Conservation (phyloP, 2,329 filamentous ascomycete species). For the Helotiales sp. region DNA sequence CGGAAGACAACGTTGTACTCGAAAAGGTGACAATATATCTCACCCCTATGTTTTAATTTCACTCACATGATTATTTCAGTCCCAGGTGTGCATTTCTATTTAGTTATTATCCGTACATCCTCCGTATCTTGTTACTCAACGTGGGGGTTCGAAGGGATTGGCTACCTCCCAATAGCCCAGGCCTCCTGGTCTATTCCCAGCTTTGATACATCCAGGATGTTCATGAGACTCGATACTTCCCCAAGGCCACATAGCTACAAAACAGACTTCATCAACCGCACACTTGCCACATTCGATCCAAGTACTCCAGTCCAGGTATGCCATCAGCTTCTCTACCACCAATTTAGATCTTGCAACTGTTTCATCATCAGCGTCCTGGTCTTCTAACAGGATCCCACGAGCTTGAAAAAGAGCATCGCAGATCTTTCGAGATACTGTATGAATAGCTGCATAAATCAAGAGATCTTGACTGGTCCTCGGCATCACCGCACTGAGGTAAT, state of each 20-base stretch:
- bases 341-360: neutral
- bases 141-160: too few species aligned
- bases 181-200: neutral
- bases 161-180: neutral
- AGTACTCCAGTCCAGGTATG: slow-evolving; percentile 47
- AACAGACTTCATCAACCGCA: slow-evolving; percentile 52
- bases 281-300: slow-evolving; percentile 60
- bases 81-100: too few species aligned
- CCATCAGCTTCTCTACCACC: slow-evolving; percentile 2
- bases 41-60: too few species aligned
- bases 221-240: slow-evolving; percentile 55
- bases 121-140: too few species aligned
- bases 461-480: neutral
- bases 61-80: too few species aligned
- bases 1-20: too few species aligned
- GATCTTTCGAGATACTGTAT: neutral
- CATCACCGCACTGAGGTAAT: neutral
- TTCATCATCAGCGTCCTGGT: neutral
- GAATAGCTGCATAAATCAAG: neutral
- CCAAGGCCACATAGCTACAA: slow-evolving; percentile 63
- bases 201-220: slow-evolving; percentile 42
- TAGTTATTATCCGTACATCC: too few species aligned
- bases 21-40: too few species aligned
- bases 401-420: neutral
- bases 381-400: neutral